phyloP scores from a whole-genome alignment of 305 asterid species.

The Nicotiana rustica region DNA sequence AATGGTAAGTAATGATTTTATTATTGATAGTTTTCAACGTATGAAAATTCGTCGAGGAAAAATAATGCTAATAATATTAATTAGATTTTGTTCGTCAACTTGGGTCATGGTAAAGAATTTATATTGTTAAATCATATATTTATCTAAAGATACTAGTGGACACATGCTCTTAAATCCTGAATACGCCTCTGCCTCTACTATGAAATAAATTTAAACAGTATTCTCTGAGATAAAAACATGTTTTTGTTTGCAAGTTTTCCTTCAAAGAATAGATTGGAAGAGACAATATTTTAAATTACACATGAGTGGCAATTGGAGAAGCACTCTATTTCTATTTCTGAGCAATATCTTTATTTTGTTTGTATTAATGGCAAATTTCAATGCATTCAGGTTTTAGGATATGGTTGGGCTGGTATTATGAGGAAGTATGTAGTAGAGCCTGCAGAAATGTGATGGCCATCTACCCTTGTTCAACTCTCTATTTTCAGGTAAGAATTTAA shows the following conservation, averaged over 20 bases:
- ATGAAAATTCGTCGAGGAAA: no score
- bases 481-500: conserved; percentile 65
- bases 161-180: no score
- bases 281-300: not conserved
- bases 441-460: conserved; percentile 95
- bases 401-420: conserved; percentile 89
- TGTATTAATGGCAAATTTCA: not conserved
- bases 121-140: no score
- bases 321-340: not conserved
- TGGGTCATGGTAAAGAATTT: no score
- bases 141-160: no score
- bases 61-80: no score
- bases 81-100: no score
- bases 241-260: not conserved
- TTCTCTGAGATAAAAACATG: not conserved
- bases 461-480: conserved; percentile 76
- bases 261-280: not conserved
- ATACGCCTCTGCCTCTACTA: no score
- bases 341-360: not conserved
- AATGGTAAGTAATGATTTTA: no score
- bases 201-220: not conserved
- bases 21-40: no score
- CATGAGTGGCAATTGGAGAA: no score
- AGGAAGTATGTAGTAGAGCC: conserved; percentile 78
- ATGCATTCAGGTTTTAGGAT: conserved; percentile 66